These are phyloP conservation scores for Zygosaccharomyces bisporus DNA, from an alignment of 805 yeast genomes.

Conservation along the genomic window DNA sequence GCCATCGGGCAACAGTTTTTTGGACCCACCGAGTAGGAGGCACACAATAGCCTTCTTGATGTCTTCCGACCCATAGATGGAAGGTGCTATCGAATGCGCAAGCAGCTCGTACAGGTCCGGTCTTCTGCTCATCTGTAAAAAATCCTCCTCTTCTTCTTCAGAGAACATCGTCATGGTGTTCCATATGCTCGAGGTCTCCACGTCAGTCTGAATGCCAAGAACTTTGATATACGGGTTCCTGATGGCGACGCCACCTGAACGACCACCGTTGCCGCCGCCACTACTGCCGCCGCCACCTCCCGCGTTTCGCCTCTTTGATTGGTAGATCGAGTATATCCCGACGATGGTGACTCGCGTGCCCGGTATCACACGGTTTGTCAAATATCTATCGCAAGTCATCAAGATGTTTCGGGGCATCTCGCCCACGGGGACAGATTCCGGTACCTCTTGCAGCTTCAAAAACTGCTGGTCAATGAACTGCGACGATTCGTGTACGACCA, in stretches of 20 bases:
- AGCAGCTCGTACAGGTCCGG: constrained; percentile 86
- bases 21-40: constrained; percentile 89
- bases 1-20: constrained; percentile 89
- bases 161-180: constrained; percentile 51
- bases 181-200: constrained; percentile 64
- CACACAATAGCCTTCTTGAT: constrained; percentile 93
- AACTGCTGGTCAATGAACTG: constrained; percentile 93
- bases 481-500: constrained; percentile 90
- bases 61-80: constrained; percentile 90
- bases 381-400: constrained; percentile 81
- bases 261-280: constrained; percentile 34
- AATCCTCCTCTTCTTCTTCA: constrained; percentile 93
- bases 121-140: constrained; percentile 69
- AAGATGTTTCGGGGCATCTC: constrained; percentile 95
- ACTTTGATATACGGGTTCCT: constrained; percentile 88
- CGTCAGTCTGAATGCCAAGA: constrained; percentile 79
- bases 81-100: constrained; percentile 88
- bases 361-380: constrained; percentile 88
- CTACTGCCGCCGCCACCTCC: constrained; percentile 27
- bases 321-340: constrained; percentile 91
- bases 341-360: constrained; percentile 90
- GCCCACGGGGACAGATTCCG: constrained; percentile 98
- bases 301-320: constrained; percentile 56
- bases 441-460: constrained; percentile 91
- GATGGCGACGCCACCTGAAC: constrained; percentile 82